Conservation (phyloP, 805 yeast genomes). For the Yarrowia hollandica region DNA sequence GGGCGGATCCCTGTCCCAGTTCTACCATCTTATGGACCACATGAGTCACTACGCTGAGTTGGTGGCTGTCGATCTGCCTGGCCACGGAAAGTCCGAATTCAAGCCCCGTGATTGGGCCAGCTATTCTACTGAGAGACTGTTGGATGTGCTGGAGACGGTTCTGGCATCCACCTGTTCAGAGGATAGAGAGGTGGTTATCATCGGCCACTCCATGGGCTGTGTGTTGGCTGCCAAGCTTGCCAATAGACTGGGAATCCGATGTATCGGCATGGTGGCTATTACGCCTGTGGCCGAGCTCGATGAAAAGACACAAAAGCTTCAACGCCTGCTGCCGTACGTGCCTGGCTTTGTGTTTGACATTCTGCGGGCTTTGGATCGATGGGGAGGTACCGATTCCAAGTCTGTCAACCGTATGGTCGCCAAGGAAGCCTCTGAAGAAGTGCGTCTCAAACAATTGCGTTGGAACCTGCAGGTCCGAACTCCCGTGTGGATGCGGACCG, state of each 20-base stretch:
- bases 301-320: constrained; percentile 31
- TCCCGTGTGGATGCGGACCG: constrained; percentile 53
- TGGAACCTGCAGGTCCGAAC: constrained; percentile 71
- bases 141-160: constrained; percentile 30
- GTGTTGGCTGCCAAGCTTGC: constrained; percentile 53
- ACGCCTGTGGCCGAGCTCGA: constrained; percentile 41
- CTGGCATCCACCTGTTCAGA: constrained; percentile 36
- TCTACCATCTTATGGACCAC: constrained; percentile 66
- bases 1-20: constrained; percentile 88
- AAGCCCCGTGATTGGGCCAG: constrained; percentile 40
- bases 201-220: constrained; percentile 79
- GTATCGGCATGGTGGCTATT: constrained; percentile 41
- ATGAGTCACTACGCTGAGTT: constrained; percentile 64
- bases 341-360: constrained; percentile 49
- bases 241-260: constrained; percentile 36
- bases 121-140: constrained; percentile 46
- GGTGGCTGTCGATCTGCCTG: constrained; percentile 79
- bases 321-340: constrained; percentile 36
- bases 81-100: constrained; percentile 60
- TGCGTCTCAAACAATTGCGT: constrained; percentile 58
- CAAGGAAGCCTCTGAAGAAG: constrained; percentile 39
- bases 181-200: constrained; percentile 42
- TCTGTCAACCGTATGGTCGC: constrained; percentile 61
- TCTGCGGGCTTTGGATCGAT: constrained; percentile 59
- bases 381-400: constrained; percentile 59